Evolutionary conservation across 1,284 basidiomycete genomes (phyloP).

Genomic region (Malassezia pachydermatis): DNA sequence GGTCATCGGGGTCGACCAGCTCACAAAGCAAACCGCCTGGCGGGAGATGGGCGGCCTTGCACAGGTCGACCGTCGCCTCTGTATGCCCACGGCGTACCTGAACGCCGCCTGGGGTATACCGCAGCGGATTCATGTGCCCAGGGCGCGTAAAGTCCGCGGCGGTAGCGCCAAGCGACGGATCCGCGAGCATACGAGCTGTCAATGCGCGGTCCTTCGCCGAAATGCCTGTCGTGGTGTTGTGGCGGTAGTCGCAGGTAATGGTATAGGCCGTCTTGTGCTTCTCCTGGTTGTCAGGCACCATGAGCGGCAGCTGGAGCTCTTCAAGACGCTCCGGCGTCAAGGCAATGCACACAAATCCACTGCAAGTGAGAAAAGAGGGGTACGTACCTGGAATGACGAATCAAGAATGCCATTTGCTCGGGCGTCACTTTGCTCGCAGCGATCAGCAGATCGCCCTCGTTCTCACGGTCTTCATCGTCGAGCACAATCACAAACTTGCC

Average conservation of each 20-base stretch:
- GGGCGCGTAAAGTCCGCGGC: conserved; percentile 74
- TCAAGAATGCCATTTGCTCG: conserved; percentile 98
- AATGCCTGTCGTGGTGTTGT: conserved; percentile 91
- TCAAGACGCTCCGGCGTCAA: conserved; percentile 66
- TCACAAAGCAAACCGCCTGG: conserved; percentile 83
- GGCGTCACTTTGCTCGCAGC: conserved; percentile 57
- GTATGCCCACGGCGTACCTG: conserved; percentile 82
- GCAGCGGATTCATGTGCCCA: conserved; percentile 87
- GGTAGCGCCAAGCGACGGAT: conserved; percentile 16
- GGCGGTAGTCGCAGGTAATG: conserved; percentile 83
- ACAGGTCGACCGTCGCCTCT: conserved; percentile 80
- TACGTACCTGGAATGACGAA: conserved; percentile 59
- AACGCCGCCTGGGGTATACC: conserved; percentile 75
- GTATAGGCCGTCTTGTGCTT: conserved; percentile 90
- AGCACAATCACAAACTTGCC: conserved; percentile 46
- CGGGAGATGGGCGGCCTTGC: conserved; percentile 65
- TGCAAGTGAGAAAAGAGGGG: conserved; percentile 45
- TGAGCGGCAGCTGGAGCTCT: conserved; percentile 80
- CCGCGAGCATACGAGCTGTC: conserved; percentile 70
- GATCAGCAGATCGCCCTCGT: conserved; percentile 46
- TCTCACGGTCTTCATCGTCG: conserved; percentile 46
- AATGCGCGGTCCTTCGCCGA: conserved; percentile 87
- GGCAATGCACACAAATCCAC: conserved; percentile 88
- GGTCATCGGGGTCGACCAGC: conserved; percentile 77
- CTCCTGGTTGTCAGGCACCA: conserved; percentile 83